phyloP scores from a whole-genome alignment of 208 protist genomes.

The Leishmania guyanensis region DNA sequence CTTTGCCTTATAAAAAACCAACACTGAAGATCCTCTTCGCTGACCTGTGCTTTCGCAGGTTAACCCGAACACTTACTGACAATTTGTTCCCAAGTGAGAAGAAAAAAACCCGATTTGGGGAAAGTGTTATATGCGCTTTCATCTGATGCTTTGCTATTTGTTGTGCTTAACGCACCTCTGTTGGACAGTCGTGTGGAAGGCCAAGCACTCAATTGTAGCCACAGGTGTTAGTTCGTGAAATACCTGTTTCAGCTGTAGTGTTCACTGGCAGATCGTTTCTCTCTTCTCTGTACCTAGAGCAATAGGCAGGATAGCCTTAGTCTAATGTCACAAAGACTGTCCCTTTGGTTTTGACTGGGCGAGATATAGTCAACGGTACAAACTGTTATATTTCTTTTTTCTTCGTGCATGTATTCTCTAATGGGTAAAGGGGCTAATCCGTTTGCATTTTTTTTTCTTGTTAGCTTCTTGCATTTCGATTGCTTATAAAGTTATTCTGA shows the following conservation, averaged over 20 bases:
- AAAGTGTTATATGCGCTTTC: background rate
- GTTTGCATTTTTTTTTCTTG: background rate
- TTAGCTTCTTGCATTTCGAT: background rate
- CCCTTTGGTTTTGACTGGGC: too few species aligned
- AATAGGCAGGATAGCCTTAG: background rate
- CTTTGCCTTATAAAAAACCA: background rate
- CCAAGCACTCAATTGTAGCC: background rate
- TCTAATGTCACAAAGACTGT: background rate
- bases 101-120: too few species aligned
- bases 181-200: background rate
- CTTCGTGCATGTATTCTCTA: too few species aligned
- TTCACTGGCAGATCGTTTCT: background rate
- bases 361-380: background rate
- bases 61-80: background rate
- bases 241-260: background rate
- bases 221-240: too few species aligned
- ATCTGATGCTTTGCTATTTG: background rate
- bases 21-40: background rate
- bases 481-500: background rate
- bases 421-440: background rate
- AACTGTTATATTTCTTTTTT: too few species aligned
- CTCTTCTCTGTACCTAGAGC: background rate
- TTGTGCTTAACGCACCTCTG: background rate
- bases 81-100: background rate
- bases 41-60: background rate